Evolutionary conservation across 768 basidiomycete genomes (phyloP).

Genomic region (Jaapia argillacea): DNA sequence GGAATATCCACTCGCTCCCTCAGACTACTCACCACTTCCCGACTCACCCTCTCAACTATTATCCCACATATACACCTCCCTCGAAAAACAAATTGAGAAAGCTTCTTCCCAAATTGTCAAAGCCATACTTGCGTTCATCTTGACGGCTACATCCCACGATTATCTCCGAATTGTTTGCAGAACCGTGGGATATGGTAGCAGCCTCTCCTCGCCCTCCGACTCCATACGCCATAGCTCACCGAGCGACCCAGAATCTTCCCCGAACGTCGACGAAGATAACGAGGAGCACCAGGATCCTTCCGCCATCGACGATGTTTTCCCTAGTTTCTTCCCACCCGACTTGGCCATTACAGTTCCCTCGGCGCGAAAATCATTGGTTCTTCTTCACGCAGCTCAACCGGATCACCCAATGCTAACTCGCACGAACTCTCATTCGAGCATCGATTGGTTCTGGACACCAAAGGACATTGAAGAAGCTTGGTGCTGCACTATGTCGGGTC

Average conservation of each 20-base stretch:
- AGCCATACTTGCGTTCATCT: conserved; percentile 56
- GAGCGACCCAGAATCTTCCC: conserved; percentile 18
- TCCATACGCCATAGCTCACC: conserved; percentile 2
- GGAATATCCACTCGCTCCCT: conserved; percentile 14
- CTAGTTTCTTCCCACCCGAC: conserved; percentile 49
- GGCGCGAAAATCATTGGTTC: conserved; percentile 58
- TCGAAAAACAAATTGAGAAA: conserved; percentile 39
- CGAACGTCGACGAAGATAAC: conserved; percentile 20
- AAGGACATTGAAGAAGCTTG: conserved; percentile 42
- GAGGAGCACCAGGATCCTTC: neutral
- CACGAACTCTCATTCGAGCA: conserved; percentile 8
- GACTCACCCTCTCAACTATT: conserved; percentile 40
- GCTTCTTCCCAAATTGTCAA: conserved; percentile 19
- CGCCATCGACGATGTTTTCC: conserved; percentile 25
- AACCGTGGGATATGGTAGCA: conserved; percentile 43
- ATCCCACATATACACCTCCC: conserved; percentile 47
- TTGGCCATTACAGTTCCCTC: conserved; percentile 45
- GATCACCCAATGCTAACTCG: conserved; percentile 46
- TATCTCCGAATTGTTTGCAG: conserved; percentile 50
- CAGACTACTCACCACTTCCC: conserved; percentile 33
- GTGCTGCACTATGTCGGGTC: conserved; percentile 9
- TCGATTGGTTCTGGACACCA: conserved; percentile 59
- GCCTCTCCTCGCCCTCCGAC: no score
- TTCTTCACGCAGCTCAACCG: conserved; percentile 56
- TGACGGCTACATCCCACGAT: conserved; percentile 51